Evolutionary conservation across 805 yeast genomes (phyloP), one percentile per base, ranked within the genome.

Genomic region (Yamadazyma olivae): DNA sequence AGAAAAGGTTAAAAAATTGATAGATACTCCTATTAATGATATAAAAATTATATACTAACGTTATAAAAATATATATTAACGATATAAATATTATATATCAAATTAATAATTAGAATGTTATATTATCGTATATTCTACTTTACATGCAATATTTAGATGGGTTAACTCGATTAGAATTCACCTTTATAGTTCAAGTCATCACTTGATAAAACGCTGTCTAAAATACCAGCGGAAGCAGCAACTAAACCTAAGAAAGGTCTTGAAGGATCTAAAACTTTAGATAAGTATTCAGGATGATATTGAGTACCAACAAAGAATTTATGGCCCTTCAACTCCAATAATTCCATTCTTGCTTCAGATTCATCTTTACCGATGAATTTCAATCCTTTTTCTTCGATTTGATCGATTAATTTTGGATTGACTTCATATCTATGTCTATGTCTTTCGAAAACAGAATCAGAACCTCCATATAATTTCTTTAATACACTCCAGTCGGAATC

Each of bases 391-490:
- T 62, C 61, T 65, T 93, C 98, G 44, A 91, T 75, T 29, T 68
- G 63, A 13, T 65, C 69, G 45, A 90, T 82, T 49, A 86, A 70
- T 45, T 75, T 77, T 12, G 99, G 99, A 65, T 90, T 91, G 51
- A 93, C 86, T 65, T 93, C 99, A 62, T 93, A 93, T 69, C 99
- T 81, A 65, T 93, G 99, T 71, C 99, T 84, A 64, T 93, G 99
- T 75, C 99, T 86, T 71, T 93, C 99, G 43, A 71, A 71, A 33
- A 89, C 90, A 30, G 74, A 67, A 2, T 70, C 73, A 19, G 73
- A 71, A 40, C 76, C 79, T 39, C 93, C 95, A 59, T 91, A 91
- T 36, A 91, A 71, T 64, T 78, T 75, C 62, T 85, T 79, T 53
- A 93, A 77, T 45, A 70, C 74, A 32, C 87, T 76, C 76, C 80